Conservation (phyloP, 2,329 filamentous ascomycete genomes). For the Cordyceps tenuipes region DNA sequence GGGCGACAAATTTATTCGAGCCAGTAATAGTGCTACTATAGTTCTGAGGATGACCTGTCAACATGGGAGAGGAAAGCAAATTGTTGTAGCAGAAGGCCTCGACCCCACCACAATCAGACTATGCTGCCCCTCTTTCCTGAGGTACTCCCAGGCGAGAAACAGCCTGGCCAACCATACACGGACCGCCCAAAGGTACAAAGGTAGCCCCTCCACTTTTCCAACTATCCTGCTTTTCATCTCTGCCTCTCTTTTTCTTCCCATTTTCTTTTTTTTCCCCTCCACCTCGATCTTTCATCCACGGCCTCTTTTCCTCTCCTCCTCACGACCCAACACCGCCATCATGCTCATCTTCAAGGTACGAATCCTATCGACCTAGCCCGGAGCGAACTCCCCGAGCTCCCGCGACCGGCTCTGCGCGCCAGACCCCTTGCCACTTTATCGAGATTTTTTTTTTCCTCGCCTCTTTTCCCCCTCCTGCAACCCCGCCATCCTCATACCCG, state of each 20-base stretch:
- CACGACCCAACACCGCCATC: slow-evolving; percentile 10
- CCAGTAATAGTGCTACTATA: neutral
- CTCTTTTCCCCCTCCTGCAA: slow-evolving; percentile 2
- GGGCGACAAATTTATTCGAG: neutral
- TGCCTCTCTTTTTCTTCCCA: neutral
- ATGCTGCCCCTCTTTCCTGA: neutral
- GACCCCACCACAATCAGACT: slow-evolving; percentile 2
- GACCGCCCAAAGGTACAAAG: neutral
- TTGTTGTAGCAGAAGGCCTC: neutral
- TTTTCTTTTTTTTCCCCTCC: neutral
- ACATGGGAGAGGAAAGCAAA: neutral
- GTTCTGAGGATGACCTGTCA: neutral
- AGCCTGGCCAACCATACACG: neutral
- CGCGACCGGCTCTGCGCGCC: neutral
- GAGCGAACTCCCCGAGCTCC: neutral
- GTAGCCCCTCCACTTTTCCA: slow-evolving; percentile 9
- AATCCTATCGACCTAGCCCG: neutral
- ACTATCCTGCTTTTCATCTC: neutral
- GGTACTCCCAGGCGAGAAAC: neutral
- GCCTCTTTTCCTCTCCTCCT: neutral
- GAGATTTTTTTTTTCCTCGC: neutral
- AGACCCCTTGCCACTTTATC: neutral
- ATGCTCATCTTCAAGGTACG: slow-evolving; percentile 14
- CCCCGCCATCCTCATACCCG: slow-evolving; percentile 2
- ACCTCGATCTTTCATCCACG: slow-evolving; percentile 2